Conservation (phyloP, 163 green algal genomes). For the Chlamydomonas reinhardtii region DNA sequence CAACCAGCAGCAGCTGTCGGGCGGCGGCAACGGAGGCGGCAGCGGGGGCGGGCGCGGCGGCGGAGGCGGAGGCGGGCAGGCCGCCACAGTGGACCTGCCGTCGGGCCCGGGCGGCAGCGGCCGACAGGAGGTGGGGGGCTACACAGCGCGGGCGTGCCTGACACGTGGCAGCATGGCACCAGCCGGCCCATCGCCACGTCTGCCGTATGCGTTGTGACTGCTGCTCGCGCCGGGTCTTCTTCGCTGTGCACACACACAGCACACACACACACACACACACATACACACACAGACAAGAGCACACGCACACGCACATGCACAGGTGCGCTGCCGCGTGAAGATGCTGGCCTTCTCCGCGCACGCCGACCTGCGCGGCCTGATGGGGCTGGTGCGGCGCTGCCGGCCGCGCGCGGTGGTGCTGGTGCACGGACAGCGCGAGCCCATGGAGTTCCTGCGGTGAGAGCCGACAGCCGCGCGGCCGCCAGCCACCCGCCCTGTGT, state of each 20-base stretch:
- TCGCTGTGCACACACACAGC: no score
- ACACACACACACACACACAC: no score
- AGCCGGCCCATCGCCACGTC: not conserved
- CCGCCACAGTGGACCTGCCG: slow-evolving; percentile 10
- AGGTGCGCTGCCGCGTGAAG: slow-evolving; percentile 49
- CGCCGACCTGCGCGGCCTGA: slow-evolving; percentile 71
- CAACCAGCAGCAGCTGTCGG: not conserved
- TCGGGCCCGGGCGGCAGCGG: no score
- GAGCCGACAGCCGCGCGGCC: not conserved
- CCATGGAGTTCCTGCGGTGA: slow-evolving; percentile 59
- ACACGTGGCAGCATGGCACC: no score
- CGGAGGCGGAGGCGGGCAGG: not conserved
- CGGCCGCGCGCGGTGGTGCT: slow-evolving; percentile 55
- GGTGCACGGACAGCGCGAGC: slow-evolving; percentile 57
- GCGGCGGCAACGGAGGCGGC: not conserved
- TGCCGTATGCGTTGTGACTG: not conserved
- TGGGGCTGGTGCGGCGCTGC: slow-evolving; percentile 60
- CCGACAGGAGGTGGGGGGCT: not conserved
- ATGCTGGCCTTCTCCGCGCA: slow-evolving; percentile 75
- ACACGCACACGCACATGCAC: no score
- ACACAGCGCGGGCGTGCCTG: no score
- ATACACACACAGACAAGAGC: no score
- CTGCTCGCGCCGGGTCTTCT: not conserved
- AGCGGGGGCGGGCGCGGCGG: not conserved
- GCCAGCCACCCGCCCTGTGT: no score